Percentiles rank a stretch among this genome's conserved stretches.
phyloP scores from a whole-genome alignment of 352 stramenopile genomes.

The Sclerospora graminicola region DNA sequence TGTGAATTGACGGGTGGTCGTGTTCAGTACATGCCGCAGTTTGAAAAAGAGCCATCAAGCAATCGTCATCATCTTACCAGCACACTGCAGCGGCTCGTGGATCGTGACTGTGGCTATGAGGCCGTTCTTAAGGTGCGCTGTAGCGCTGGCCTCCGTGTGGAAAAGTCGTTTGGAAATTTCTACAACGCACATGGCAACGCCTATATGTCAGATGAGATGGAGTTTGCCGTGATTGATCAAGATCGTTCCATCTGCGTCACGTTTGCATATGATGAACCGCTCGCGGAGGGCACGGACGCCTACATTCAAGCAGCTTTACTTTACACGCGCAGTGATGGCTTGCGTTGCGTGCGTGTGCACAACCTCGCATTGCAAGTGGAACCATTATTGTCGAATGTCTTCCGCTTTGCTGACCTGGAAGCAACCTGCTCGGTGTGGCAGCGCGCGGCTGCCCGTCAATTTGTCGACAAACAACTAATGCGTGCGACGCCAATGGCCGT shows the following conservation, averaged over 20 bases:
- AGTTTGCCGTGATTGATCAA: conserved; percentile 82
- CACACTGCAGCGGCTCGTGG: conserved; percentile 58
- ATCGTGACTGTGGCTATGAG: conserved; percentile 74
- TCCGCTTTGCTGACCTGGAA: conserved; percentile 83
- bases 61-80: conserved; percentile 73
- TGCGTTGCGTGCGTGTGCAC: conserved; percentile 87
- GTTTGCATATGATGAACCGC: conserved; percentile 80
- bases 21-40: conserved; percentile 80
- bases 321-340: conserved; percentile 77
- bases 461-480: conserved; percentile 77
- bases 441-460: conserved; percentile 61
- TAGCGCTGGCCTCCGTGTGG: conserved; percentile 72
- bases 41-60: conserved; percentile 76
- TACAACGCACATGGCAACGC: conserved; percentile 50
- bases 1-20: conserved; percentile 80
- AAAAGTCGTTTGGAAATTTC: conserved; percentile 81
- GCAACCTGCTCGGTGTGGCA: conserved; percentile 82
- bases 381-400: conserved; percentile 75
- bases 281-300: conserved; percentile 58
- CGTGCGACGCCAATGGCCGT: conserved; percentile 58
- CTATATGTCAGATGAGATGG: conserved; percentile 74
- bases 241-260: conserved; percentile 80
- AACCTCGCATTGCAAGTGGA: conserved; percentile 80
- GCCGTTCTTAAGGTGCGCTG: conserved; percentile 85
- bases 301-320: conserved; percentile 86